A percentile compares a stretch with the other conserved stretches of the same genome.
Evolutionary conservation across 306 rosid species (phyloP).

Genomic region (Vigna hirtella): DNA sequence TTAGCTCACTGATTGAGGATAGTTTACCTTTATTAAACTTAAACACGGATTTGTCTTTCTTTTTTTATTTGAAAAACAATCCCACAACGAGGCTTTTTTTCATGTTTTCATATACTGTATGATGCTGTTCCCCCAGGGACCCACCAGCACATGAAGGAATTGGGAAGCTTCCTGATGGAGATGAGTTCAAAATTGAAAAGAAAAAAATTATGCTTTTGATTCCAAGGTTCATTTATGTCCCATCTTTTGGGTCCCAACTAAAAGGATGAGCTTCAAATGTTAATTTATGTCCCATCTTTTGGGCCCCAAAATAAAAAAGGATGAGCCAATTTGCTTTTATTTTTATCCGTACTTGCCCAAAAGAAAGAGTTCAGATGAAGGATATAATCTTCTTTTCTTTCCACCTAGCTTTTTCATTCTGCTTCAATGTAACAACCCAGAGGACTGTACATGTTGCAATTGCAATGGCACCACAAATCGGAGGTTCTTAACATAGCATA

Average conservation of each 20-base stretch:
- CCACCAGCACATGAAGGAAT: slow-evolving; percentile 43
- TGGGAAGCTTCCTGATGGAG: slow-evolving; percentile 44
- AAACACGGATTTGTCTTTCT: background rate
- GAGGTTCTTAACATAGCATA: slow-evolving; percentile 22
- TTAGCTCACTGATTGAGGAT: background rate
- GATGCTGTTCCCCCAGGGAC: slow-evolving; percentile 9
- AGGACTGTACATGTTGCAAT: background rate
- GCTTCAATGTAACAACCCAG: background rate
- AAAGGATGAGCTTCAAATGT: slow-evolving; percentile 35
- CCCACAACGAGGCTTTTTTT: background rate
- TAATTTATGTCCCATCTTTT: slow-evolving; percentile 23
- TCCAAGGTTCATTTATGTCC: slow-evolving; percentile 29
- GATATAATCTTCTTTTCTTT: background rate
- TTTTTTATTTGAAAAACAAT: background rate
- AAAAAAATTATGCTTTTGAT: background rate
- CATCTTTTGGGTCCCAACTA: slow-evolving; percentile 43
- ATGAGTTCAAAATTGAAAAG: slow-evolving; percentile 32
- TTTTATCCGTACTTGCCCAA: slow-evolving; percentile 38
- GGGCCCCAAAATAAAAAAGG: slow-evolving; percentile 25
- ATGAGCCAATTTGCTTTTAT: slow-evolving; percentile 16
- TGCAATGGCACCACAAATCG: background rate
- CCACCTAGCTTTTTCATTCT: background rate
- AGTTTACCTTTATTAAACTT: background rate
- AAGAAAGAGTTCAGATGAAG: background rate
- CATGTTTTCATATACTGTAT: background rate